Conservation (phyloP, 768 basidiomycete species). For the Tephrocybe rancida region DNA sequence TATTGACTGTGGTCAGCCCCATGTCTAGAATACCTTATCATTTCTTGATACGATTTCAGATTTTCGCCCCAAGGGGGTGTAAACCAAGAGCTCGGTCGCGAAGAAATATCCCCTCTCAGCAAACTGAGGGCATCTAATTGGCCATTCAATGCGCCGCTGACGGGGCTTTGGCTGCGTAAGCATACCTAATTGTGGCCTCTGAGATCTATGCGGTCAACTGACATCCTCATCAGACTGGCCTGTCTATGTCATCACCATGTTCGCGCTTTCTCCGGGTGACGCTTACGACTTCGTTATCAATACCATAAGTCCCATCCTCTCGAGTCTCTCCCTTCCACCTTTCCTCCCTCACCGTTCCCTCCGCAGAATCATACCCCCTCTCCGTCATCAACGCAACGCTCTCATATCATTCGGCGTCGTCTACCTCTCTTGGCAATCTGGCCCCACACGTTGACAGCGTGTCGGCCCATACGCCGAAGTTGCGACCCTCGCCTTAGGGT, state of each 20-base stretch:
- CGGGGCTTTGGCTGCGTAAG: slow-evolving; percentile 52
- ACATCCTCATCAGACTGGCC: slow-evolving; percentile 24
- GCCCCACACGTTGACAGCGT: slow-evolving; percentile 14
- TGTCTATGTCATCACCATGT: slow-evolving; percentile 29
- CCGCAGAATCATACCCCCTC: slow-evolving; percentile 39
- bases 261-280: slow-evolving; percentile 54
- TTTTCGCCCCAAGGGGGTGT: slow-evolving; percentile 34
- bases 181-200: slow-evolving; percentile 32
- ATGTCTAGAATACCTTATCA: neutral
- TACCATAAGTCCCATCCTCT: slow-evolving; percentile 38
- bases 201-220: neutral
- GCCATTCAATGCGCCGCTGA: slow-evolving; percentile 58
- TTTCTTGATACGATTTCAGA: slow-evolving; percentile 10
- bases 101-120: slow-evolving; percentile 57
- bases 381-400: slow-evolving; percentile 48
- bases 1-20: slow-evolving; percentile 41
- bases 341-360: too few relatives aligned
- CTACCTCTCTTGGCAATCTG: slow-evolving; percentile 22
- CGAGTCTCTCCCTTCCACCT: too few relatives aligned
- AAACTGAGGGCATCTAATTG: slow-evolving; percentile 56
- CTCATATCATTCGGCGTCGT: slow-evolving; percentile 49
- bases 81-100: slow-evolving; percentile 58
- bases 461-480: slow-evolving; percentile 12
- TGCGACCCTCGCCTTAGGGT: slow-evolving; percentile 42
- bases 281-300: slow-evolving; percentile 62